Evolutionary conservation across 805 yeast species (phyloP).

Genomic region (Wickerhamiella lipophila): DNA sequence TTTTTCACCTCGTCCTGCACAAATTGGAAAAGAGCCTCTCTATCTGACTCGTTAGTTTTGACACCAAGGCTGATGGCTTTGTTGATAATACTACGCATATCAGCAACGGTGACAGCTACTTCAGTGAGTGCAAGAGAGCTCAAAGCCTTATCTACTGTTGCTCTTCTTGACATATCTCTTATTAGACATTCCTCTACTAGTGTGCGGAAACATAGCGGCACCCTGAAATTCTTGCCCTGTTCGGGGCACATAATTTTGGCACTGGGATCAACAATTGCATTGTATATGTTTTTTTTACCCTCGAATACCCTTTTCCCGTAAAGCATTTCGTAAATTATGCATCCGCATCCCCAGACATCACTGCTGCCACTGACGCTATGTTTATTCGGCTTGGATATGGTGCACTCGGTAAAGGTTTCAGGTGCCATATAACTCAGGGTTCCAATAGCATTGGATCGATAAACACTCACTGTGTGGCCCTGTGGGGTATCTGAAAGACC

Average conservation of each 20-base stretch:
- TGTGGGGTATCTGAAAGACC: constrained; percentile 86
- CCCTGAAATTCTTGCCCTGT: not conserved
- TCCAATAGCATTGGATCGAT: constrained; percentile 83
- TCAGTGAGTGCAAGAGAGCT: not conserved
- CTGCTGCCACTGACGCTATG: constrained; percentile 84
- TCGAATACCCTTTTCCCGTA: constrained; percentile 42
- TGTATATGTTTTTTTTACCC: not conserved
- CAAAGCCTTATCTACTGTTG: not conserved
- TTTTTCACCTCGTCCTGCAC: not conserved
- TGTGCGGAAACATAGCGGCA: not conserved
- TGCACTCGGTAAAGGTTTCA: constrained; percentile 65
- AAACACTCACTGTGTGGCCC: constrained; percentile 80
- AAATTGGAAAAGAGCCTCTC: not conserved
- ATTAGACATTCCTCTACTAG: not conserved
- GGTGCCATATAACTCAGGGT: constrained; percentile 99
- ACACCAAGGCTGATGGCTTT: not conserved
- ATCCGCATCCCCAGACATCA: constrained; percentile 98
- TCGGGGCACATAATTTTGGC: not conserved
- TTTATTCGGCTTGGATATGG: constrained; percentile 2
- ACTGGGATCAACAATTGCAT: not conserved
- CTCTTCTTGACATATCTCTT: not conserved
- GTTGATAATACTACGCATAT: not conserved
- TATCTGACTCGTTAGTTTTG: not conserved
- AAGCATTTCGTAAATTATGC: constrained; percentile 88
- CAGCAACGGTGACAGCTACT: not conserved